Evolutionary conservation across 768 basidiomycete genomes (phyloP).

Genomic region (Candolleomyces eurysporus): DNA sequence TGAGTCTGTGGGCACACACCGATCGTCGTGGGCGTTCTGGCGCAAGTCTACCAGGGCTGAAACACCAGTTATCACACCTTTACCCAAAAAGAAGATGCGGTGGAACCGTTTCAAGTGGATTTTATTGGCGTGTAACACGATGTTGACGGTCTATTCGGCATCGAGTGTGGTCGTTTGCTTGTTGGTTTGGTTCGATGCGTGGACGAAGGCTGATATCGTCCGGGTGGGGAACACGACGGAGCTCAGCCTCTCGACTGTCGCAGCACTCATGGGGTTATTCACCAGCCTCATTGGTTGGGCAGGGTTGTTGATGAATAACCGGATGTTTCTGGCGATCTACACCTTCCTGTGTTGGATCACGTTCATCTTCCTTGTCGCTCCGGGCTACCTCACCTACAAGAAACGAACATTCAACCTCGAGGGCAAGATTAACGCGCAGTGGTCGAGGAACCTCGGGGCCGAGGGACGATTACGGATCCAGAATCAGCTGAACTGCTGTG

Average conservation of each 20-base stretch:
- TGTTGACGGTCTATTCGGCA: slow-evolving; percentile 57
- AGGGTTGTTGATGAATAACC: slow-evolving; percentile 81
- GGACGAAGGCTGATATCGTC: slow-evolving; percentile 65
- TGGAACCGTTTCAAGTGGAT: slow-evolving; percentile 87
- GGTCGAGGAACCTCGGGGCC: slow-evolving; percentile 62
- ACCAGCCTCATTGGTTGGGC: slow-evolving; percentile 76
- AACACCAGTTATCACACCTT: slow-evolving; percentile 23
- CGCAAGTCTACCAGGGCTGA: not conserved
- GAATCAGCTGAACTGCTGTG: slow-evolving; percentile 75
- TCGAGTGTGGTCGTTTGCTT: slow-evolving; percentile 62
- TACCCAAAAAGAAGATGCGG: slow-evolving; percentile 41
- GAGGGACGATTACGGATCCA: slow-evolving; percentile 66
- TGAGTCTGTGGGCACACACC: not conserved
- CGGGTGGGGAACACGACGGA: slow-evolving; percentile 67
- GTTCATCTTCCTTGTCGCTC: slow-evolving; percentile 67
- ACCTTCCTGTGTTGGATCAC: slow-evolving; percentile 75
- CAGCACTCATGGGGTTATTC: slow-evolving; percentile 54
- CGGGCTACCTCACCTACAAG: slow-evolving; percentile 81
- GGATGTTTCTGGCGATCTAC: slow-evolving; percentile 76
- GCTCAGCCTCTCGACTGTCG: slow-evolving; percentile 69
- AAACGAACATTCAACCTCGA: slow-evolving; percentile 74
- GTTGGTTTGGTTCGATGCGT: slow-evolving; percentile 77
- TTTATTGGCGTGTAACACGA: slow-evolving; percentile 58
- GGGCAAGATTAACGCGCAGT: slow-evolving; percentile 76
- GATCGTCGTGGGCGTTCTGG: not conserved